Evolutionary conservation across 306 rosid species (phyloP).

Genomic region (Citrullus colocynthis): DNA sequence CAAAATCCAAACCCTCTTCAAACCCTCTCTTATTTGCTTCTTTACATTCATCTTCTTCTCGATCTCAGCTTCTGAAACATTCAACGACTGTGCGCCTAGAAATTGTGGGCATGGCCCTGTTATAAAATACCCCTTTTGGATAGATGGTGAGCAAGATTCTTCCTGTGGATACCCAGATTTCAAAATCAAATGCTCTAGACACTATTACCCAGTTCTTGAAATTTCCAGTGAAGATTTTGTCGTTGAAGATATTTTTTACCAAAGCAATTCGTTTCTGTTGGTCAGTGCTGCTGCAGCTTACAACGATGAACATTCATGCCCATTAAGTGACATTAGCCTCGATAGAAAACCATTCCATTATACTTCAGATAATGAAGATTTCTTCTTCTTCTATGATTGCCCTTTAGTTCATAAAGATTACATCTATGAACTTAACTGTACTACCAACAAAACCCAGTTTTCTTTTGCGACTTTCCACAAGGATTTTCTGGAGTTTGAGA

Average conservation of each 20-base stretch:
- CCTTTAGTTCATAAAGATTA: conserved; percentile 12
- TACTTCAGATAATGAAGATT: conserved; percentile 15
- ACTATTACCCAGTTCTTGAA: conserved; percentile 26
- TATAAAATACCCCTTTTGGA: conserved; percentile 61
- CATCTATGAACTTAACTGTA: conserved; percentile 27
- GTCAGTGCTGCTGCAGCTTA: conserved; percentile 18
- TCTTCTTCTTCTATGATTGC: conserved; percentile 53
- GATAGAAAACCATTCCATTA: conserved; percentile 28
- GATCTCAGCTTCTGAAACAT: conserved; percentile 4
- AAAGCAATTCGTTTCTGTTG: conserved; percentile 27
- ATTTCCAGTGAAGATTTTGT: conserved; percentile 27
- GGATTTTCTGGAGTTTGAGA: conserved; percentile 19
- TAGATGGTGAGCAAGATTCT: conserved; percentile 21
- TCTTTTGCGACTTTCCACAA: conserved; percentile 45
- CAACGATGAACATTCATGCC: conserved; percentile 19
- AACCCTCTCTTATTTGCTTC: not conserved
- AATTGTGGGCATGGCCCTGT: conserved; percentile 39
- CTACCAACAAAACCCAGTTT: conserved; percentile 17
- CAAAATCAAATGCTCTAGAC: conserved; percentile 27
- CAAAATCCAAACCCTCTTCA: not conserved
- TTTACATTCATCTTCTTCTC: conserved; percentile 17
- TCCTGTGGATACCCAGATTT: conserved; percentile 49
- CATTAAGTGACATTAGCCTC: conserved; percentile 26
- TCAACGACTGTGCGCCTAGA: conserved; percentile 31
- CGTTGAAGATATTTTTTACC: conserved; percentile 31